Evolutionary conservation across 2,329 filamentous ascomycete genomes (phyloP), one percentile per base, ranked within the genome.

Genomic region (Exophiala viscosa): DNA sequence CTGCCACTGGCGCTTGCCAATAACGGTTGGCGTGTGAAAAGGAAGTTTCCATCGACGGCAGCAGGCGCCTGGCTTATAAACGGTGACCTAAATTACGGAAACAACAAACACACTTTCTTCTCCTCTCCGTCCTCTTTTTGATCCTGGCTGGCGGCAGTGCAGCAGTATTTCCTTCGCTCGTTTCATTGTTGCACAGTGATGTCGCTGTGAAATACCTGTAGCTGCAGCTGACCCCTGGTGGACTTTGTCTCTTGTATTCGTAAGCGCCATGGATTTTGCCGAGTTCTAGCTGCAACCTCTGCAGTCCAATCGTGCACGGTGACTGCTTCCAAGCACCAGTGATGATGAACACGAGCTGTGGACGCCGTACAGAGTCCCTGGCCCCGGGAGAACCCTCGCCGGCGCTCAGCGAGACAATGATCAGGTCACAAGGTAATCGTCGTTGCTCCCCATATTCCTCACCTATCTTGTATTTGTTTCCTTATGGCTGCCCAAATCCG

Each of bases 321-420:
- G 50, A 59, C 23, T 50, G 53, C 33, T 48, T 56, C 50, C 53
- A 59, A 59, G 56, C 52, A 59, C 47, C 46, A 46, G 53, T 59
- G 56, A 59, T 47, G 47, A 50, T 36, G 31, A 52, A 2, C 48
- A 31, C 23, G 54, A 40, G 14, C 13, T 38, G 8, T 36, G 40
- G 32, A 34, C 17, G 36, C 41, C 20, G 33, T 28, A 28, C 23
- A 28, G 23, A 28, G 38, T 33, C 42, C 18, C 48, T 43, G 28
- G 36, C 39, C 18, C 20, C 31, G 43, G 17, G 23, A 32, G n/a
- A 20, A 18, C n/a, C 45, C 48, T 58, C 52, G 46, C 38, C 41
- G 48, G 35, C 43, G 45, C 31, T 14, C 31, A 48, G n/a, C 5
- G 48, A 58, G 52, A 45, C 52, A 39, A 51, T 58, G 52, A 45